Evolutionary conservation across 2,329 filamentous ascomycete genomes (phyloP).

Genomic region (Graphium sp.): DNA sequence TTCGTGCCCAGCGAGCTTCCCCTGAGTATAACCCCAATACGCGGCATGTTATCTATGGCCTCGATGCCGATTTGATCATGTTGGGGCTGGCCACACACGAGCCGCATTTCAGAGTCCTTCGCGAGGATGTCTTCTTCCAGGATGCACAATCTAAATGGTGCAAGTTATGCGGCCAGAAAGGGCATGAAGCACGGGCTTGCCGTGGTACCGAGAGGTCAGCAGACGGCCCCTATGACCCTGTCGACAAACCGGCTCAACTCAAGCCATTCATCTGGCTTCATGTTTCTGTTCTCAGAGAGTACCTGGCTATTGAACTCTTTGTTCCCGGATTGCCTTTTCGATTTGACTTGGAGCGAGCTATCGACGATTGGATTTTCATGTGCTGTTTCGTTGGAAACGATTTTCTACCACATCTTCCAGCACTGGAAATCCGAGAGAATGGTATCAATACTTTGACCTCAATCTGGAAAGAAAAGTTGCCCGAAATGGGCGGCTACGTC

Average conservation of each 20-base stretch:
- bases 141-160: conserved; percentile 71
- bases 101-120: conserved; percentile 86
- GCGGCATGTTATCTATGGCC: conserved; percentile 90
- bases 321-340: conserved; percentile 70
- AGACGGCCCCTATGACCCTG: conserved; percentile 65
- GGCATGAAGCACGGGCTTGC: conserved; percentile 79
- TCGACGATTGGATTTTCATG: conserved; percentile 98
- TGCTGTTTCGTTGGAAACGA: conserved; percentile 99
- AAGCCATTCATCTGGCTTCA: conserved; percentile 99
- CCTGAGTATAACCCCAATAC: conserved; percentile 93
- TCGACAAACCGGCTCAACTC: conserved; percentile 40
- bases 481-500: conserved; percentile 84
- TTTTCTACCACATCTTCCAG: conserved; percentile 93
- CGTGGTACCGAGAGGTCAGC: conserved; percentile 64
- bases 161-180: conserved; percentile 78
- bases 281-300: conserved; percentile 80
- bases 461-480: conserved; percentile 92
- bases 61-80: conserved; percentile 98
- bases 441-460: conserved; percentile 90
- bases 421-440: conserved; percentile 90
- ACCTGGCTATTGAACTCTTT: conserved; percentile 76
- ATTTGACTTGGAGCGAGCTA: conserved; percentile 83
- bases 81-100: conserved; percentile 92
- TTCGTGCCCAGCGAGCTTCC: conserved; percentile 80
- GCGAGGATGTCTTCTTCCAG: conserved; percentile 92